Conservation (phyloP, 148 eudicot genomes). For the Fagopyrum tataricum region DNA sequence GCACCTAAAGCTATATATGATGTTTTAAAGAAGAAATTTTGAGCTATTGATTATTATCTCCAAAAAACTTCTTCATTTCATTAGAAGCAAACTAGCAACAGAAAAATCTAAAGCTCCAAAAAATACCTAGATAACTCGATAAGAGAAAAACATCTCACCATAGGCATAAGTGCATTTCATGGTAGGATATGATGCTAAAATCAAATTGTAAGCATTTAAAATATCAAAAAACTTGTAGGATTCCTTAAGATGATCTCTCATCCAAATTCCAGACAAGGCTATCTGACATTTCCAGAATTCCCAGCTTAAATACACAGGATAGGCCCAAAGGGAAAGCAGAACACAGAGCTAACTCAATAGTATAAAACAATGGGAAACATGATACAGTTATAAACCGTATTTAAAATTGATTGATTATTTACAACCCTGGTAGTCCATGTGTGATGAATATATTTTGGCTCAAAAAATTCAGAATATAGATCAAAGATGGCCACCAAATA, state of each 20-base stretch:
- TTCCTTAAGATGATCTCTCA: background rate
- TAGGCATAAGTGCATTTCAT: background rate
- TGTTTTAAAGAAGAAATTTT: background rate
- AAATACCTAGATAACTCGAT: conserved; percentile 2
- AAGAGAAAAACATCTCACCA: background rate
- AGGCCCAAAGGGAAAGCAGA: background rate
- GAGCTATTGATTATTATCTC: background rate
- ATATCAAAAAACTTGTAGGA: background rate
- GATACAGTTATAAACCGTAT: background rate
- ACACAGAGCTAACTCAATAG: background rate
- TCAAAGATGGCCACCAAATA: background rate
- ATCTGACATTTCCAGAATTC: background rate
- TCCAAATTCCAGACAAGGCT: background rate
- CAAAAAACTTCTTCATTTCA: background rate
- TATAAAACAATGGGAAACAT: background rate
- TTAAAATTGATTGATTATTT: background rate
- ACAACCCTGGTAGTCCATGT: background rate
- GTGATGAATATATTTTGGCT: background rate
- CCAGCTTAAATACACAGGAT: background rate
- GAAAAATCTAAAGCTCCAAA: background rate
- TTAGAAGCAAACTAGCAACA: background rate
- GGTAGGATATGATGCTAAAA: background rate
- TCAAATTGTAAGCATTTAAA: background rate
- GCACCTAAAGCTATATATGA: background rate
- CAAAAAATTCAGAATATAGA: background rate